Evolutionary conservation across 176 grass and related monocot genomes (phyloP), one percentile per base, ranked within the genome.

Genomic region (Elaeis guineensis): DNA sequence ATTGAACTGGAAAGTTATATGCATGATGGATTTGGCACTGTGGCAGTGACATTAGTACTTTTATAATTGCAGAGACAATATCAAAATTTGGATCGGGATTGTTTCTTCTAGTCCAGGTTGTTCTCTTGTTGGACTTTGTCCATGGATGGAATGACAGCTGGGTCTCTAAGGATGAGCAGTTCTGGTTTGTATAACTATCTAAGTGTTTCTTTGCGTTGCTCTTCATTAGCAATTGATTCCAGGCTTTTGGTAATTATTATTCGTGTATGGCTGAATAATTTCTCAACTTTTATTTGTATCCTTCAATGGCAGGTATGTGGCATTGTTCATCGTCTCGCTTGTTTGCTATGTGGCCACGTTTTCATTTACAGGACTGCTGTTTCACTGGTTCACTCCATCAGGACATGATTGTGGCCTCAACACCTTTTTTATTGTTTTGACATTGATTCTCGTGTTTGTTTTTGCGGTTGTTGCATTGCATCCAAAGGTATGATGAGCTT

Each of bases 91-190:
- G 93, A 16, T 98, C 93, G 50, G 93, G 93, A 73, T 51, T 98
- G 23, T 98, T 98, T 73, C 93, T 98, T 53, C 84, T 98, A 4
- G 93, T 98, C 65, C 93, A 98, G 66, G 93, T 98, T 25, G 81
- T 98, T 75, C 93, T 98, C 66, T 75, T 98, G 66, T 77, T 98
- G 60, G 93, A 98, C 26, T 92, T 98, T 32, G 88, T 98, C 58
- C 93, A 98, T 20, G 93, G 87, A 67, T 98, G 93, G 88, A 98
- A 98, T 25, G 88, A 92, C 54, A 98, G 70, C 73, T 98, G 93
- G 93, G 84, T 98, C 0, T 71, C 93, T 4, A 98, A 92, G 77
- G 93, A 98, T 75, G 87, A 92, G 28, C 84, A 89, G 32, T 98
- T 98, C 65, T 98, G 93, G 93, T 97, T 54, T 5, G 83, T 83